These are phyloP conservation scores for Glutinoglossum americanum DNA, from an alignment of 495 filamentous ascomycete genomes.

Conservation along the genomic window DNA sequence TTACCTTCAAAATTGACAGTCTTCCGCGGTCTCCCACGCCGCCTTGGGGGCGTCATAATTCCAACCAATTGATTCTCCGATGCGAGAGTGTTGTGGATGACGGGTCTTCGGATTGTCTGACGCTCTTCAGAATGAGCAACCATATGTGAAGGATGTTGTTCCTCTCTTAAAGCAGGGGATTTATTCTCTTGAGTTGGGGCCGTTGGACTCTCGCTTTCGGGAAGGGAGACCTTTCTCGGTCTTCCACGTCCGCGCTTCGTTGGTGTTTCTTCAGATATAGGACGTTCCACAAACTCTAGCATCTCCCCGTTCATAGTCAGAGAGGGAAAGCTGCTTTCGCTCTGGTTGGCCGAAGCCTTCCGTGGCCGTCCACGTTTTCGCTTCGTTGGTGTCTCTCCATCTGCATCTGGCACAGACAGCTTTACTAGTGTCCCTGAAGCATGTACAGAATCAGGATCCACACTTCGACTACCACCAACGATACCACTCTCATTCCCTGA, in stretches of 20 bases:
- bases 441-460: neutral
- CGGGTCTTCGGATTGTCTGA: neutral
- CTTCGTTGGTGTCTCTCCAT: neutral
- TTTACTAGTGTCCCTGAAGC: no score
- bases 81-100: neutral
- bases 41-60: neutral
- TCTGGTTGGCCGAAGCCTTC: neutral
- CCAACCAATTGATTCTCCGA: neutral
- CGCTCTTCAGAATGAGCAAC: neutral
- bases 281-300: neutral
- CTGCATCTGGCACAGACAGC: neutral
- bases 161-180: neutral
- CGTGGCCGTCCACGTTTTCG: constrained; percentile 4
- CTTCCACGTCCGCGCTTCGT: constrained; percentile 2
- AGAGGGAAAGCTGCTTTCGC: neutral
- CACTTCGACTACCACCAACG: neutral
- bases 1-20: neutral
- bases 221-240: neutral
- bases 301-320: neutral
- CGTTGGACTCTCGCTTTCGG: neutral
- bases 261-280: neutral
- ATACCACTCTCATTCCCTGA: neutral
- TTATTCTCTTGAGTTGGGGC: neutral
- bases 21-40: neutral
- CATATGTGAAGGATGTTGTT: neutral